Conservation (phyloP, 2,329 filamentous ascomycete species). For the Exophiala viscosa region DNA sequence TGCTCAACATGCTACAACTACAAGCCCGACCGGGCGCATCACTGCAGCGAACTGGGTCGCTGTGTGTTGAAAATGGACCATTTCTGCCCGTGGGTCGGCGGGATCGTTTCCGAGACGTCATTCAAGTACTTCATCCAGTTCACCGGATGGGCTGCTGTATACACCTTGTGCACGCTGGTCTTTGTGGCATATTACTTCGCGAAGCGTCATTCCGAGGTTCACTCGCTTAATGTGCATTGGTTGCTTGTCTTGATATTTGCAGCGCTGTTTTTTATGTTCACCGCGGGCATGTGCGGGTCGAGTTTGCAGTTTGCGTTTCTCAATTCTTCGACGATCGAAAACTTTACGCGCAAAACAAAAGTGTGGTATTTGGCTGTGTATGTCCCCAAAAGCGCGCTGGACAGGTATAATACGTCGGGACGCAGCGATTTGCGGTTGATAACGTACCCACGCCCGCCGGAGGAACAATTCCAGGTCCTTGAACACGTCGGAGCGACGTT, state of each 20-base stretch:
- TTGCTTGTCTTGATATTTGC: conserved; percentile 63
- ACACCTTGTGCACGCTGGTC: conserved; percentile 62
- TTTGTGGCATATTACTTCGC: conserved; percentile 62
- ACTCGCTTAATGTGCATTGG: conserved; percentile 55
- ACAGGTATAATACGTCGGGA: conserved; percentile 34
- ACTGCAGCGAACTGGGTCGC: conserved; percentile 74
- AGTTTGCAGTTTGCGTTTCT: conserved; percentile 65
- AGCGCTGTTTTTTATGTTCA: conserved; percentile 76
- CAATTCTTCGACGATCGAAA: conserved; percentile 84
- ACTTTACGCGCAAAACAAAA: conserved; percentile 58
- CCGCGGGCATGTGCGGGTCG: conserved; percentile 69
- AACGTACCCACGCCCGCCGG: conserved; percentile 37
- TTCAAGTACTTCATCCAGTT: conserved; percentile 96
- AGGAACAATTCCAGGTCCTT: conserved; percentile 24
- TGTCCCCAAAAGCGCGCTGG: conserved; percentile 50
- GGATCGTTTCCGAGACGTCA: conserved; percentile 77
- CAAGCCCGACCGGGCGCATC: conserved; percentile 84
- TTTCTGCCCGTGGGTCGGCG: conserved; percentile 94
- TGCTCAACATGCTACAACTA: conserved; percentile 79
- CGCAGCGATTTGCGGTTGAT: conserved; percentile 34
- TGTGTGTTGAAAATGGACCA: conserved; percentile 93
- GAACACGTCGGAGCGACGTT: conserved; percentile 18
- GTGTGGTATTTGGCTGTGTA: conserved; percentile 72
- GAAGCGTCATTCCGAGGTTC: conserved; percentile 44
- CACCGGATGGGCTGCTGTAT: conserved; percentile 66